A percentile compares a stretch with the other conserved stretches of the same genome.
phyloP scores from a whole-genome alignment of 352 stramenopile genomes.

The Phytophthora capsici region DNA sequence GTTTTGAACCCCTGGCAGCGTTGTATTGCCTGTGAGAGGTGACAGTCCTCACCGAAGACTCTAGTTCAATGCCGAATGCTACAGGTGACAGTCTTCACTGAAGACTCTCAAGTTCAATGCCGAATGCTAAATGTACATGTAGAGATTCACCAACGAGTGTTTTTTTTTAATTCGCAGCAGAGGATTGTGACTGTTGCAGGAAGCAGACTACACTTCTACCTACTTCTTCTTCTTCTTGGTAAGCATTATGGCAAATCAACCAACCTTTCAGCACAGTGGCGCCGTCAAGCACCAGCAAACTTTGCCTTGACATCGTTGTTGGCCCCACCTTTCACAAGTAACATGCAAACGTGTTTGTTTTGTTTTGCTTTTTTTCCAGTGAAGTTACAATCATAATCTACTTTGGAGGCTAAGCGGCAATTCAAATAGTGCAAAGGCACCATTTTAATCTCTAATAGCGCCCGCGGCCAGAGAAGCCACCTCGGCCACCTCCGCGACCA shows the following conservation, averaged over 20 bases:
- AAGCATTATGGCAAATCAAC: background rate
- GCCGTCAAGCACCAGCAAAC: too few relatives aligned
- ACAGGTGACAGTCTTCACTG: background rate
- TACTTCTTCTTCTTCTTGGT: too few relatives aligned
- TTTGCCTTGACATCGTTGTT: too few relatives aligned
- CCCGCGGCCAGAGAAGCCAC: constrained; percentile 33
- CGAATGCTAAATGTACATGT: too few relatives aligned
- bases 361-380: constrained; percentile 33
- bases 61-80: too few relatives aligned
- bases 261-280: too few relatives aligned
- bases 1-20: constrained; percentile 12
- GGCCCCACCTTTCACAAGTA: background rate
- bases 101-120: too few relatives aligned
- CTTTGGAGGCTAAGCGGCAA: constrained; percentile 39
- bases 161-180: too few relatives aligned
- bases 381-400: constrained; percentile 58
- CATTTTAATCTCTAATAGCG: constrained; percentile 33
- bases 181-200: too few relatives aligned
- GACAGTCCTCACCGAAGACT: background rate
- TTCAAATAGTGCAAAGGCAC: background rate
- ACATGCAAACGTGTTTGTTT: constrained; percentile 18
- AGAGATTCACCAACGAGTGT: too few relatives aligned
- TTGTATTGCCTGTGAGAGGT: background rate
- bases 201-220: too few relatives aligned
- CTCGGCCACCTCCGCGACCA: constrained; percentile 31